A percentile compares a stretch with the other conserved stretches of the same genome.
These are phyloP conservation scores for Fusarium mexicanum DNA, from an alignment of 2,329 filamentous ascomycete genomes.

Conservation along the genomic window DNA sequence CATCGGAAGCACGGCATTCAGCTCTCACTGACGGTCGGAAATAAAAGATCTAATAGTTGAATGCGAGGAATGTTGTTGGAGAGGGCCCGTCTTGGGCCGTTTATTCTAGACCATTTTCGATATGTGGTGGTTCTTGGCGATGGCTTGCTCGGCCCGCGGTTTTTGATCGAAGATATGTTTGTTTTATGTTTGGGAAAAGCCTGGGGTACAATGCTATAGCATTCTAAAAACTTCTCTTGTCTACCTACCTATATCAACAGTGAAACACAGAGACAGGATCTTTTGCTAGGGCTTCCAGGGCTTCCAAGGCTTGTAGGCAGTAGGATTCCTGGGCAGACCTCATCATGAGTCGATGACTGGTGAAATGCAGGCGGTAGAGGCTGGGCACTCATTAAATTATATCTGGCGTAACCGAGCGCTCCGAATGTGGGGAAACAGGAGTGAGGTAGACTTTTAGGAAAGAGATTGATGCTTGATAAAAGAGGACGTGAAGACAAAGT, in stretches of 20 bases:
- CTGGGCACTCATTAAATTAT: not conserved
- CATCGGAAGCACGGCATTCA: not conserved
- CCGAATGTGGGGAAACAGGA: not conserved
- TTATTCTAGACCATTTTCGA: not conserved
- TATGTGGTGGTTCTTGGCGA: not conserved
- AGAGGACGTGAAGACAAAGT: not conserved
- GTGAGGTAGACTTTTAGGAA: not conserved
- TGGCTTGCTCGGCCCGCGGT: not conserved
- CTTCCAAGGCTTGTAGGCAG: not conserved
- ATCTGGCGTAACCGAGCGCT: not conserved
- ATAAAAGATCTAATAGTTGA: not conserved
- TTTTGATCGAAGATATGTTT: not conserved
- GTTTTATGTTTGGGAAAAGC: not conserved
- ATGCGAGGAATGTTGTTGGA: not conserved
- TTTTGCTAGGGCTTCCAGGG: not conserved
- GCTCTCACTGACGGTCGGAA: not conserved
- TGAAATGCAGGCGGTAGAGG: not conserved
- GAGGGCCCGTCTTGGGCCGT: not conserved
- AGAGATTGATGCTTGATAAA: not conserved
- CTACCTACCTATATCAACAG: not conserved
- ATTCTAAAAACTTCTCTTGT: not conserved
- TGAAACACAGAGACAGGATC: not conserved
- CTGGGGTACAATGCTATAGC: not conserved
- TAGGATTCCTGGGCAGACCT: constrained; percentile 12
- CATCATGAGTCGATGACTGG: constrained; percentile 1